Conservation (phyloP, 495 filamentous ascomycete species). For the Trichoderma erinaceum region DNA sequence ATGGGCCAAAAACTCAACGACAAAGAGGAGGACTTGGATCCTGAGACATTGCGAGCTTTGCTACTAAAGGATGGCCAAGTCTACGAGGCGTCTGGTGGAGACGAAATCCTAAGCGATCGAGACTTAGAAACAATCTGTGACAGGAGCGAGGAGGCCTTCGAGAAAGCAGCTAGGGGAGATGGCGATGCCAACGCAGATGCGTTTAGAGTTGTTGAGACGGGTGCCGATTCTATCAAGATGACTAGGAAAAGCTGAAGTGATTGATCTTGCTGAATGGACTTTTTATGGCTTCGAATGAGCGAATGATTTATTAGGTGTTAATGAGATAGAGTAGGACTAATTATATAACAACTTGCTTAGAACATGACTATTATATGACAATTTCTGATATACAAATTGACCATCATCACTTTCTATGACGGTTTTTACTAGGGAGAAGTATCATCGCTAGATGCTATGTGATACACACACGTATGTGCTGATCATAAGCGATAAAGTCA, state of each 20-base stretch:
- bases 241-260: conserved; percentile 22
- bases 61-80: conserved; percentile 60
- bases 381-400: background rate
- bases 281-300: background rate
- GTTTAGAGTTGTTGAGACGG: conserved; percentile 66
- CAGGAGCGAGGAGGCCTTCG: conserved; percentile 75
- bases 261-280: background rate
- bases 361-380: background rate
- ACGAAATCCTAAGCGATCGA: conserved; percentile 63
- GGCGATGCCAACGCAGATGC: conserved; percentile 54
- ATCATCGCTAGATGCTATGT: background rate
- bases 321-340: background rate
- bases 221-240: conserved; percentile 36
- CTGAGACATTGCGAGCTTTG: conserved; percentile 54
- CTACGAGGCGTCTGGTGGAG: conserved; percentile 48
- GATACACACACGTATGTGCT: too few relatives aligned
- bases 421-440: background rate
- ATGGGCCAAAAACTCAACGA: conserved; percentile 50
- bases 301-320: background rate
- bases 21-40: conserved; percentile 44
- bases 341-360: background rate
- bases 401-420: background rate
- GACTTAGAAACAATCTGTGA: conserved; percentile 79
- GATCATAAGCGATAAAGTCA: too few relatives aligned
- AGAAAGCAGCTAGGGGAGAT: conserved; percentile 65